A percentile compares a stretch with the other conserved stretches of the same genome.
These are phyloP conservation scores for Ilyonectria sp. DNA, from an alignment of 2,329 filamentous ascomycete genomes.

Conservation along the genomic window DNA sequence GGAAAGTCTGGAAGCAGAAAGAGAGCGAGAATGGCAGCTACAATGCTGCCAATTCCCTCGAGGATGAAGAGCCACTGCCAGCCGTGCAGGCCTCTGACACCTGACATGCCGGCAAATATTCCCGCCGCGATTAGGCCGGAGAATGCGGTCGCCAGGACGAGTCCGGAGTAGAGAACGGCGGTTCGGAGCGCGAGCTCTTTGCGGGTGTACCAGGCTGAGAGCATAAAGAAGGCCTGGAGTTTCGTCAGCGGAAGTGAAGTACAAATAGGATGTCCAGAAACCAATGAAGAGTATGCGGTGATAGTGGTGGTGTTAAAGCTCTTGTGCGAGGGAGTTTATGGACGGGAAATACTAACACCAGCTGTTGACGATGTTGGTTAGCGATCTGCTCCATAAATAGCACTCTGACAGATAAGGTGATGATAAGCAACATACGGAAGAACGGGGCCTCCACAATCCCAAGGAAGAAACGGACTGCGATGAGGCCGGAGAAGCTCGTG, in stretches of 20 bases:
- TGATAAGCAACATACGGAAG: constrained; percentile 23
- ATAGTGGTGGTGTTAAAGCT: too few relatives aligned
- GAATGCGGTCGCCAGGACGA: constrained; percentile 39
- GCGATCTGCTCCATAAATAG: too few relatives aligned
- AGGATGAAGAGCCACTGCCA: constrained; percentile 68
- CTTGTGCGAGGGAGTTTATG: too few relatives aligned
- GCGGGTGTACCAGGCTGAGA: constrained; percentile 45
- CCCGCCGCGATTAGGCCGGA: constrained; percentile 42
- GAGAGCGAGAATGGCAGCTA: constrained; percentile 31
- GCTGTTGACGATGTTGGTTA: neutral
- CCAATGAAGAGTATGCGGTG: too few relatives aligned
- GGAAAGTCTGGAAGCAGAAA: constrained; percentile 38
- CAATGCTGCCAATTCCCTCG: constrained; percentile 64
- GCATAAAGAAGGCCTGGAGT: neutral
- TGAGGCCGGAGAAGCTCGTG: constrained; percentile 20
- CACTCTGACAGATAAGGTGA: too few relatives aligned
- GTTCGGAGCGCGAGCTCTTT: constrained; percentile 43
- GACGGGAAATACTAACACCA: constrained; percentile 6
- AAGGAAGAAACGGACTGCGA: constrained; percentile 40
- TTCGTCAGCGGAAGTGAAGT: neutral
- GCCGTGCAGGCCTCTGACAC: constrained; percentile 66
- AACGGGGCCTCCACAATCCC: constrained; percentile 45
- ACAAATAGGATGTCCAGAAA: too few relatives aligned
- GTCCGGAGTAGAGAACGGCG: constrained; percentile 44
- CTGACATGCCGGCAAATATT: constrained; percentile 52